A percentile compares a stretch with the other conserved stretches of the same genome.
Conservation (phyloP, 345 rosid species). For the Psidium guajava region DNA sequence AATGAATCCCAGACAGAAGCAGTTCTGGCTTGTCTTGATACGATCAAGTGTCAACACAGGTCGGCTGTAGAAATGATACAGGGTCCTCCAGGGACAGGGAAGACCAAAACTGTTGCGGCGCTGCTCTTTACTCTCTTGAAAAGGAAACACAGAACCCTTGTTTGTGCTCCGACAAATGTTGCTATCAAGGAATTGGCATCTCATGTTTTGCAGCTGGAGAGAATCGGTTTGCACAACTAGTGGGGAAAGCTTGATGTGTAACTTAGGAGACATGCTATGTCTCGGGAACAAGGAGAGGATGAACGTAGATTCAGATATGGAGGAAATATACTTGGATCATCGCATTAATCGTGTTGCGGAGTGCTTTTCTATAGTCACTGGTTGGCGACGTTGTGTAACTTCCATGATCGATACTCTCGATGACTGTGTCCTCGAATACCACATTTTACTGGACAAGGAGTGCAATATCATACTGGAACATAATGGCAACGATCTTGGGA, state of each 20-base stretch:
- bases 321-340: constrained; percentile 12
- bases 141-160: constrained; percentile 9
- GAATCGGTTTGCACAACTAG: background rate
- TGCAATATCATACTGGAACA: background rate
- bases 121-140: constrained; percentile 4
- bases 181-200: constrained; percentile 12
- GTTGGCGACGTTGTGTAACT: constrained; percentile 4
- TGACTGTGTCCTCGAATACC: background rate
- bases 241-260: background rate
- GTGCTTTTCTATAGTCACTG: constrained; percentile 3
- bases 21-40: background rate
- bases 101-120: constrained; percentile 3
- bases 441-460: background rate
- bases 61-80: constrained; percentile 7
- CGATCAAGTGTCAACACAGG: background rate
- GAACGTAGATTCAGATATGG: background rate
- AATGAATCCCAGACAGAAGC: constrained; percentile 9
- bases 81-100: constrained; percentile 22
- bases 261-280: constrained; percentile 9
- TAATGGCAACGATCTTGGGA: background rate
- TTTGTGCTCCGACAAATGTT: constrained; percentile 13
- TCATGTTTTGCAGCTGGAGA: constrained; percentile 10
- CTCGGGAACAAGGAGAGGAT: constrained; percentile 6
- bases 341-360: constrained; percentile 3
- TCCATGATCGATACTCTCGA: constrained; percentile 3